Percentiles rank a stretch among this genome's conserved stretches.
Conservation (phyloP, 1,139 yeast species). For the Candida dubliniensis region DNA sequence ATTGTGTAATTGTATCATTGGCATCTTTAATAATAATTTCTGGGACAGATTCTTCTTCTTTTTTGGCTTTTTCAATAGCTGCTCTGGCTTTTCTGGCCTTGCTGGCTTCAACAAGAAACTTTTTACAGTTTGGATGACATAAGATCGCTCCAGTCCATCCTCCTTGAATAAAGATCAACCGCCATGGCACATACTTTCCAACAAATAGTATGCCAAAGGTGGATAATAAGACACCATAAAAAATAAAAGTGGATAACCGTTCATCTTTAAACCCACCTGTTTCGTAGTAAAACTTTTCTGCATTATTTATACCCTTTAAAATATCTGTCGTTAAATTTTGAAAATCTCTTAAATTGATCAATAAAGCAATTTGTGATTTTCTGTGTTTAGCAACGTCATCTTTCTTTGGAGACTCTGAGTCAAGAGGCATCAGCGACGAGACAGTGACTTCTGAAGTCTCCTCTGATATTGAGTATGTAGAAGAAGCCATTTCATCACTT, state of each 20-base stretch:
- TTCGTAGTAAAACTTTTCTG: slow-evolving; percentile 59
- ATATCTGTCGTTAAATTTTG: slow-evolving; percentile 63
- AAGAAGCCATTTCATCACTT: slow-evolving; percentile 12
- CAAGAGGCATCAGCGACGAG: slow-evolving; percentile 8
- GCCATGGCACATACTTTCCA: slow-evolving; percentile 72
- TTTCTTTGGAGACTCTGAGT: slow-evolving; percentile 3
- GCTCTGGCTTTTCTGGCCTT: slow-evolving; percentile 11
- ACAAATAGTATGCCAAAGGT: slow-evolving; percentile 42
- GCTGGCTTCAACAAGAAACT: slow-evolving; percentile 25
- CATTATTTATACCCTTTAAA: slow-evolving; percentile 49
- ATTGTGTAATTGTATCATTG: slow-evolving; percentile 14
- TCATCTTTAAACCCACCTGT: slow-evolving; percentile 77
- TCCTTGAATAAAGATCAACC: slow-evolving; percentile 49
- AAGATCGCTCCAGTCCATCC: slow-evolving; percentile 55
- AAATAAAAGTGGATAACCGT: slow-evolving; percentile 57
- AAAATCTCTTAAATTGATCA: slow-evolving; percentile 59
- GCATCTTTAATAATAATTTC: slow-evolving; percentile 7
- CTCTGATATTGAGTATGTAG: slow-evolving; percentile 11
- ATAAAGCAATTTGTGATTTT: slow-evolving; percentile 42
- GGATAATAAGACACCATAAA: slow-evolving; percentile 38
- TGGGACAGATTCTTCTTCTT: slow-evolving; percentile 6
- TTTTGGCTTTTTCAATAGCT: slow-evolving; percentile 2
- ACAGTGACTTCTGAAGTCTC: slow-evolving; percentile 12
- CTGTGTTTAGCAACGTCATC: slow-evolving; percentile 20
- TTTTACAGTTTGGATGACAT: slow-evolving; percentile 59